Conservation (phyloP, 2,329 filamentous ascomycete genomes). For the Magnaporthiopsis poae region DNA sequence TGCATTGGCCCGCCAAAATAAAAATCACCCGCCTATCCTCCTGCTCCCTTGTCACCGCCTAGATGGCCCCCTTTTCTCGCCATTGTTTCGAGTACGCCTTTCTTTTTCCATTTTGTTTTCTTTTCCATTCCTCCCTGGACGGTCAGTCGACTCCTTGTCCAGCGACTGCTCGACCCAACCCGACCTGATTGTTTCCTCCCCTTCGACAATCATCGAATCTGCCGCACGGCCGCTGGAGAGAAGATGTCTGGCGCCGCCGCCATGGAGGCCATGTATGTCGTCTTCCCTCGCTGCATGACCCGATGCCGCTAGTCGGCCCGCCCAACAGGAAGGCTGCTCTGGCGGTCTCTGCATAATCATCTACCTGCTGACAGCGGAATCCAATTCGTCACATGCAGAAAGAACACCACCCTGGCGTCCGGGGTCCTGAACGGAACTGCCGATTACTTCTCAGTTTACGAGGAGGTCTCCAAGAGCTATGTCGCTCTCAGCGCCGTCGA, state of each 20-base stretch:
- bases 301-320: neutral
- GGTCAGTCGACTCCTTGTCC: neutral
- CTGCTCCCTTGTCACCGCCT: neutral
- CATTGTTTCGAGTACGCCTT: neutral
- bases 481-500: slow-evolving; percentile 78
- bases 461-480: slow-evolving; percentile 63
- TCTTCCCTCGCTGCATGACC: neutral
- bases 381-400: neutral
- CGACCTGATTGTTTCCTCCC: neutral
- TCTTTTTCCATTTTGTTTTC: neutral
- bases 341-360: neutral
- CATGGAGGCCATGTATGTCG: slow-evolving; percentile 8
- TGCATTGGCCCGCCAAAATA: neutral
- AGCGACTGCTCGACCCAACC: neutral
- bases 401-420: slow-evolving; percentile 37
- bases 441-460: slow-evolving; percentile 48
- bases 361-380: slow-evolving; percentile 9
- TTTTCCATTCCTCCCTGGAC: neutral
- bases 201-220: neutral
- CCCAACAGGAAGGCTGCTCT: neutral
- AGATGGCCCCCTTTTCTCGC: neutral
- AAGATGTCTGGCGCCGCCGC: slow-evolving; percentile 2
- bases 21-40: neutral
- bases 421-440: slow-evolving; percentile 37
- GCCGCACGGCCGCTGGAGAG: neutral